Percentiles rank a stretch among this genome's conserved stretches.
These are phyloP conservation scores for Parachaetomium inaequale DNA, from an alignment of 495 filamentous ascomycete genomes.

Conservation along the genomic window DNA sequence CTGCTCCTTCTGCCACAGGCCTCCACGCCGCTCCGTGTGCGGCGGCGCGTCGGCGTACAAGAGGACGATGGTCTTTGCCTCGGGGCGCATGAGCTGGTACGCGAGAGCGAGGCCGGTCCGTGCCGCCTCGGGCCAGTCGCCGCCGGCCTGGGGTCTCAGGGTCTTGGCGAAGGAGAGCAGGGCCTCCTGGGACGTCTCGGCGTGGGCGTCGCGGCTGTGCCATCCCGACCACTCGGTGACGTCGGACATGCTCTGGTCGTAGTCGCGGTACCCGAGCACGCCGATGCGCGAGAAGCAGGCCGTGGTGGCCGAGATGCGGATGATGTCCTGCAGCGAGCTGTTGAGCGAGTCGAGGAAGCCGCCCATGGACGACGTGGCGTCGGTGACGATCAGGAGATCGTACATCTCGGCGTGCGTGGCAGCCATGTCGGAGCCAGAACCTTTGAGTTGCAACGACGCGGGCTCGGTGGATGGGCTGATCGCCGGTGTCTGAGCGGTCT, in stretches of 20 bases:
- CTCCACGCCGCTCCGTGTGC: conserved; percentile 27
- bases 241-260: conserved; percentile 22
- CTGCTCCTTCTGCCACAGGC: conserved; percentile 26
- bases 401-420: conserved; percentile 17
- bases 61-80: conserved; percentile 45
- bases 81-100: conserved; percentile 41
- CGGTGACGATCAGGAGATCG: conserved; percentile 41
- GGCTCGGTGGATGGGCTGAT: not conserved
- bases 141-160: conserved; percentile 20
- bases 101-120: conserved; percentile 46
- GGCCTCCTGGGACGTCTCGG: conserved; percentile 15
- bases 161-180: conserved; percentile 21
- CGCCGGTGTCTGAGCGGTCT: not conserved
- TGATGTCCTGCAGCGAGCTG: conserved; percentile 43
- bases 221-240: conserved; percentile 46
- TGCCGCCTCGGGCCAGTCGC: conserved; percentile 43
- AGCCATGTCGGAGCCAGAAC: conserved; percentile 11
- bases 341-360: conserved; percentile 38
- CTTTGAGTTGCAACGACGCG: not conserved
- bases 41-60: conserved; percentile 50
- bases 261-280: conserved; percentile 46
- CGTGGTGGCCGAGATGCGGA: conserved; percentile 43
- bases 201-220: conserved; percentile 18
- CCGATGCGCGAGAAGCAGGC: conserved; percentile 45
- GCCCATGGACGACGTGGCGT: conserved; percentile 45